Evolutionary conservation across 768 basidiomycete genomes (phyloP).

Genomic region (Cystobasidiopsis lactophilus): DNA sequence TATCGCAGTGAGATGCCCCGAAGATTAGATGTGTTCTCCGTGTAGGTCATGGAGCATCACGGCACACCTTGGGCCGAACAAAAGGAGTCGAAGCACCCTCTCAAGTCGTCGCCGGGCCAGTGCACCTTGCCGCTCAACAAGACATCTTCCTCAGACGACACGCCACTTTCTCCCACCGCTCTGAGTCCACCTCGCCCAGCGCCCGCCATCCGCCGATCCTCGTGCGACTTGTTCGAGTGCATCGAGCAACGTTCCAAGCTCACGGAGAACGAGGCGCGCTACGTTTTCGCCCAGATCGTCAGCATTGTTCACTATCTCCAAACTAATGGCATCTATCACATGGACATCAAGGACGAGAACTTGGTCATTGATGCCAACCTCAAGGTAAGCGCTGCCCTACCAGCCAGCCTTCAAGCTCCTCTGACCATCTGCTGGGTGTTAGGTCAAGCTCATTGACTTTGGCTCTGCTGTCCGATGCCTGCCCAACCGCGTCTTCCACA

Average conservation of each 20-base stretch:
- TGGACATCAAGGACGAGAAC: slow-evolving; percentile 17
- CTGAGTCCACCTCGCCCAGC: slow-evolving; percentile 15
- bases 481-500: slow-evolving; percentile 39
- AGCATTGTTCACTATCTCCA: slow-evolving; percentile 59
- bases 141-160: neutral
- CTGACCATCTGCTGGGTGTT: neutral
- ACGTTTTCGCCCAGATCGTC: slow-evolving; percentile 69
- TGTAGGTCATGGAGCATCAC: slow-evolving; percentile 42
- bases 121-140: neutral
- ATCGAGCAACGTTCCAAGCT: slow-evolving; percentile 74
- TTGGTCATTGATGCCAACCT: slow-evolving; percentile 32
- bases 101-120: neutral
- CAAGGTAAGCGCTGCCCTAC: slow-evolving; percentile 25
- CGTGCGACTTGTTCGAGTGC: slow-evolving; percentile 84
- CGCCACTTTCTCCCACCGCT: slow-evolving; percentile 1
- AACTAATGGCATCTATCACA: slow-evolving; percentile 23
- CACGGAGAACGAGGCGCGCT: slow-evolving; percentile 51
- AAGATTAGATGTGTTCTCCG: neutral
- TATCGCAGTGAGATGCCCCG: neutral
- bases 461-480: slow-evolving; percentile 65
- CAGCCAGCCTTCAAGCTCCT: neutral
- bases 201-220: slow-evolving; percentile 42
- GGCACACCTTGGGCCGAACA: slow-evolving; percentile 56
- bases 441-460: slow-evolving; percentile 92
- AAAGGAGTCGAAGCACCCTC: slow-evolving; percentile 1